phyloP scores from a whole-genome alignment of 768 basidiomycete genomes.

The Artomyces pyxidatus region DNA sequence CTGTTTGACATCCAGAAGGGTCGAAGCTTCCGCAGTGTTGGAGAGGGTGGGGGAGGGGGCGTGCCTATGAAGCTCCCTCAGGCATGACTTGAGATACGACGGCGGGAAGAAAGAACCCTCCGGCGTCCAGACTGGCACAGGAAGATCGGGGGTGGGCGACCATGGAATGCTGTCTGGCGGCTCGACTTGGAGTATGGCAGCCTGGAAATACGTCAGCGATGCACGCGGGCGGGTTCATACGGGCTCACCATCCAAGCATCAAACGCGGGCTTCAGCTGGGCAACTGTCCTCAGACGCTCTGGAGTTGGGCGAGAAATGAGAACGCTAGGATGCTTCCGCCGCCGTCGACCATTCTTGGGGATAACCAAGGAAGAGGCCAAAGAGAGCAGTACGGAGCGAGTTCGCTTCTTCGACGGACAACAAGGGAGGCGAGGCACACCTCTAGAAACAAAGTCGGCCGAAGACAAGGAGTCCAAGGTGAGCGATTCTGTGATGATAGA shows the following conservation, averaged over 20 bases:
- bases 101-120: constrained; percentile 17
- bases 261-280: constrained; percentile 10
- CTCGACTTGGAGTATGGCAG: not conserved
- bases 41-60: not conserved
- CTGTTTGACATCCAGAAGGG: not conserved
- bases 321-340: constrained; percentile 6
- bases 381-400: constrained; percentile 10
- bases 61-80: constrained; percentile 3
- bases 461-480: constrained; percentile 11
- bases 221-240: too few relatives aligned
- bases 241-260: constrained; percentile 16
- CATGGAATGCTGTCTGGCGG: constrained; percentile 14
- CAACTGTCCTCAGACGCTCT: constrained; percentile 7
- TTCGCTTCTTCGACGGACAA: not conserved
- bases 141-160: constrained; percentile 9
- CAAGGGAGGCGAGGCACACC: not conserved
- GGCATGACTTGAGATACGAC: constrained; percentile 1
- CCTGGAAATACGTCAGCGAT: constrained; percentile 4
- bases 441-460: not conserved
- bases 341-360: constrained; percentile 6
- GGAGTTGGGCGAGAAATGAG: constrained; percentile 14
- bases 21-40: not conserved
- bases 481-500: constrained; percentile 11
- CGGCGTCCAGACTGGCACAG: constrained; percentile 10
- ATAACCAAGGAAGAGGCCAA: constrained; percentile 11